Evolutionary conservation across 176 grass and related monocot genomes (phyloP).

Genomic region (Dactylis glomerata): DNA sequence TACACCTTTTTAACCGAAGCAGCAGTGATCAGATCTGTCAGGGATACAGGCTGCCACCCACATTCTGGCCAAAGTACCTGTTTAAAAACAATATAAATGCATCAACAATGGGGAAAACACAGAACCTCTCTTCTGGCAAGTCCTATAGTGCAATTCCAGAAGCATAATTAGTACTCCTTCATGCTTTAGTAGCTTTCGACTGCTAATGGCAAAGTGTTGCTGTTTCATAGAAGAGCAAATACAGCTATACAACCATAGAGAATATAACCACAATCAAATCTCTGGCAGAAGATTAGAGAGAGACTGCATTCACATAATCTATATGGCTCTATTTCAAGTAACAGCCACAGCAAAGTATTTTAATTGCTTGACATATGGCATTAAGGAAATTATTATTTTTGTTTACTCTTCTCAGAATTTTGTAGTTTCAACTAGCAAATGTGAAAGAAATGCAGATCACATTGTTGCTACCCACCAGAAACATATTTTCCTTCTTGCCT

Average conservation of each 20-base stretch:
- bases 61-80: slow-evolving; percentile 89
- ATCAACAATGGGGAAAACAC: neutral
- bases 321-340: neutral
- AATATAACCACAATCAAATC: neutral
- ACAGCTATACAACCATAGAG: neutral
- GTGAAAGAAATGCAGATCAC: slow-evolving; percentile 6
- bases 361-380: neutral
- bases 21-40: slow-evolving; percentile 73
- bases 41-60: slow-evolving; percentile 78
- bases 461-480: slow-evolving; percentile 8
- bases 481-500: too few relatives aligned
- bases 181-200: neutral
- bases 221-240: neutral
- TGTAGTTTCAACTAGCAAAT: neutral
- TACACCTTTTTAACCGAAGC: slow-evolving; percentile 72
- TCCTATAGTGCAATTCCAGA: neutral
- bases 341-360: neutral
- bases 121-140: neutral
- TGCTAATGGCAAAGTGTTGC: neutral
- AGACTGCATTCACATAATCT: slow-evolving; percentile 8
- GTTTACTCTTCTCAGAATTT: neutral
- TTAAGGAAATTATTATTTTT: neutral
- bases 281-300: neutral
- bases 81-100: slow-evolving; percentile 20
- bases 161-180: neutral